Percentiles rank a stretch among this genome's conserved stretches.
Conservation (phyloP, 2,329 filamentous ascomycete genomes). For the Didymella sp. region DNA sequence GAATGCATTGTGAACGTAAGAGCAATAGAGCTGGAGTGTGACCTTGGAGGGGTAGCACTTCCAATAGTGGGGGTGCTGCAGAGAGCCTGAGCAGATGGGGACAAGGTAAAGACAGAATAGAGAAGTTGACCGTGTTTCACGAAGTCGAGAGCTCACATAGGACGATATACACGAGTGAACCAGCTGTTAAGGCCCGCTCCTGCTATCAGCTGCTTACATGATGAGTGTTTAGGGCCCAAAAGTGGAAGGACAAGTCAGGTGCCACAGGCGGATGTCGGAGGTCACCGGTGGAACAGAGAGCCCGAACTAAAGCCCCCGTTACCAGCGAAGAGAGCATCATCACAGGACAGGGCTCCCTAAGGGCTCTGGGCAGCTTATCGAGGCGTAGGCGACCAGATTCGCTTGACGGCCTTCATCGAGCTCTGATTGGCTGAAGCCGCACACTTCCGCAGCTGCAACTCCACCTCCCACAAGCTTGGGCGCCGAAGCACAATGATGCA, state of each 20-base stretch:
- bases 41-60: constrained; percentile 13
- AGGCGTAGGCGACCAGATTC: constrained; percentile 19
- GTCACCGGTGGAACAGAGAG: constrained; percentile 13
- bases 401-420: constrained; percentile 18
- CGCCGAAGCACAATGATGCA: constrained; percentile 17
- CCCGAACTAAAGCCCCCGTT: constrained; percentile 11
- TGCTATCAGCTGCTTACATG: constrained; percentile 21
- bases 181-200: background rate
- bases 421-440: constrained; percentile 14
- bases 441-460: constrained; percentile 17
- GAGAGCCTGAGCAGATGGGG: background rate
- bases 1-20: constrained; percentile 25
- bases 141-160: constrained; percentile 1
- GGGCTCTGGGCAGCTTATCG: constrained; percentile 16
- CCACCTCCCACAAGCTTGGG: constrained; percentile 22
- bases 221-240: constrained; percentile 13
- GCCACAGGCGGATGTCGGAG: constrained; percentile 17
- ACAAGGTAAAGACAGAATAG: background rate
- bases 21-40: background rate
- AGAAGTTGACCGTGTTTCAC: background rate
- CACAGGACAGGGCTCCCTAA: background rate
- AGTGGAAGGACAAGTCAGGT: constrained; percentile 20
- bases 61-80: constrained; percentile 11
- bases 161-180: background rate
- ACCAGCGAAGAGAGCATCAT: constrained; percentile 3